Evolutionary conservation across 257 asterid genomes (phyloP), one percentile per base, ranked within the genome.

Genomic region (Lycium barbarum): DNA sequence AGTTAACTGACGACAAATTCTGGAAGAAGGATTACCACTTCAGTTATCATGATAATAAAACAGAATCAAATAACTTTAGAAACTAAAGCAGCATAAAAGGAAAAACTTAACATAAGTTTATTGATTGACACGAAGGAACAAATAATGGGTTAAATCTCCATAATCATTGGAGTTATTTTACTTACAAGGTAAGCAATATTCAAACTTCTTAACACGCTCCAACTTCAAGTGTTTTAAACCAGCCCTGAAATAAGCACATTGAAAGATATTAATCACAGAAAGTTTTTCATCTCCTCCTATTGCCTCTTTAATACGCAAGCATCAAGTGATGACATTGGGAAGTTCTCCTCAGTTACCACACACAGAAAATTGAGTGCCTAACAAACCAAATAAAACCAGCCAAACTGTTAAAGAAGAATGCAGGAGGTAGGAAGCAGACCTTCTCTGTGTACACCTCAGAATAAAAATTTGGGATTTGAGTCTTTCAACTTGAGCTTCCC

Each of bases 171-270:
- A 85, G 15, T 53, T 84, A 43, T 63, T 59, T 72, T 73, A 91
- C 98, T 90, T 89, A 95, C 99, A 95, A 12, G 99, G 99, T 84
- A 95, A 90, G 93, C 99, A 95, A 85, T 95, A 95, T 88, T 94
- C 97, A 40, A 95, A 95, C 89, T 93, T 93, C 93, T 91, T 95
- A 83, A 94, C 91, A 43, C 97, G 97, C 15, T 94, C 99, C 83
- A 91, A 58, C 90, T 92, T 95, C 94, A 95, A 74, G 80, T 93
- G 98, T 84, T 89, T 93, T 73, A 95, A 85, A 86, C 99, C 98
- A 89, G 97, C 99, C 93, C 99, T 95, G 93, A 73, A 83, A 86
- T 83, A 84, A 87, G 58, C 7, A 83, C 26, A 3, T 26, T 59
- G 17, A 71, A 78, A 84, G 80, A 53, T 49, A 79, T 85, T 53